Evolutionary conservation across 768 basidiomycete species (phyloP).

Genomic region (Phallus indusiatus): DNA sequence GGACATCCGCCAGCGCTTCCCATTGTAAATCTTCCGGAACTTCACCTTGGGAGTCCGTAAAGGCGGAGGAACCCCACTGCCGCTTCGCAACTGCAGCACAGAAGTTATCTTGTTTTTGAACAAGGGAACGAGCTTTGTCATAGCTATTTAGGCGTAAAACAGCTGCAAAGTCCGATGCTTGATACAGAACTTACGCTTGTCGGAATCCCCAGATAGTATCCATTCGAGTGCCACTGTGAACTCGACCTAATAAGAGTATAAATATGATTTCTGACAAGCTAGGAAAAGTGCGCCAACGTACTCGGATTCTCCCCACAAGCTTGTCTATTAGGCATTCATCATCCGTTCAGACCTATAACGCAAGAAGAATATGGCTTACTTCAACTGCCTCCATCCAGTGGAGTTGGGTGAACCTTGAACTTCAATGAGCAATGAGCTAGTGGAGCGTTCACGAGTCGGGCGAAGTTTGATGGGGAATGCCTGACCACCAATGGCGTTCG

Average conservation of each 20-base stretch:
- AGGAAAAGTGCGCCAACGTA: background rate
- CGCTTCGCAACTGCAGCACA: slow-evolving; percentile 41
- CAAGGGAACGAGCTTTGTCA: slow-evolving; percentile 56
- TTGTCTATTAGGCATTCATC: slow-evolving; percentile 14
- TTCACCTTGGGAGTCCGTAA: slow-evolving; percentile 42
- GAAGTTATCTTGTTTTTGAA: slow-evolving; percentile 57
- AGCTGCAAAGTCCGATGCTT: background rate
- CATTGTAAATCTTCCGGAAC: slow-evolving; percentile 23
- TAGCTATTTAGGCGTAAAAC: slow-evolving; percentile 35
- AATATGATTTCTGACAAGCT: slow-evolving; percentile 44
- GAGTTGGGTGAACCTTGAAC: slow-evolving; percentile 43
- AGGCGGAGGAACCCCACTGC: slow-evolving; percentile 42
- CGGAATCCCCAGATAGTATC: slow-evolving; percentile 64
- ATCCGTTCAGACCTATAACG: background rate
- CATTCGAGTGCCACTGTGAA: slow-evolving; percentile 38
- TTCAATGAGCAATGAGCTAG: slow-evolving; percentile 69
- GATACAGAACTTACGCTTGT: slow-evolving; percentile 35
- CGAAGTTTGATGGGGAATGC: slow-evolving; percentile 75
- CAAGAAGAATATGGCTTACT: slow-evolving; percentile 32
- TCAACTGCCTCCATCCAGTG: slow-evolving; percentile 70
- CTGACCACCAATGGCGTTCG: slow-evolving; percentile 64
- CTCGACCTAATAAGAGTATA: slow-evolving; percentile 25
- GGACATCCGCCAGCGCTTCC: slow-evolving; percentile 24
- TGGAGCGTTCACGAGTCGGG: slow-evolving; percentile 56
- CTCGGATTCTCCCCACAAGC: slow-evolving; percentile 23